Conservation (phyloP, 1,139 yeast genomes). For the Pichia inconspicua region DNA sequence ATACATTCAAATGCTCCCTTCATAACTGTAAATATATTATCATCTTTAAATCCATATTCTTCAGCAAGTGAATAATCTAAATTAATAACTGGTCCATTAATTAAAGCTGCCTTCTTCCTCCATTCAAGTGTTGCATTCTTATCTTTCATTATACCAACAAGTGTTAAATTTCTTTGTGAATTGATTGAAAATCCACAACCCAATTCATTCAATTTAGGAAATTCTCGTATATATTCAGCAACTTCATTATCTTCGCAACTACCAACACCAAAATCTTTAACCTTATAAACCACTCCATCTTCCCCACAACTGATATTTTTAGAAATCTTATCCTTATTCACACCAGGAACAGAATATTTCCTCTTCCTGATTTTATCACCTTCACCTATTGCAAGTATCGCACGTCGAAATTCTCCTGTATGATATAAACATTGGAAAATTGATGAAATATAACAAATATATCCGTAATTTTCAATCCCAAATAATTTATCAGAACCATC, state of each 20-base stretch:
- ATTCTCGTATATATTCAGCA: constrained; percentile 16
- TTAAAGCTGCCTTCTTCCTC: constrained; percentile 70
- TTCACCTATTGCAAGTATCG: constrained; percentile 40
- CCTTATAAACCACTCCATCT: background rate
- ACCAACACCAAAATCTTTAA: constrained; percentile 3
- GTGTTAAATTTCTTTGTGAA: constrained; percentile 31
- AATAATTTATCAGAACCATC: constrained; percentile 68
- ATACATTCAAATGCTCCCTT: constrained; percentile 83
- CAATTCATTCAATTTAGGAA: constrained; percentile 24
- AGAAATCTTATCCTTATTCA: constrained; percentile 36
- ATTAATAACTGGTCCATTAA: constrained; percentile 78
- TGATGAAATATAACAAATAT: constrained; percentile 91
- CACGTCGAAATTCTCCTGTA: constrained; percentile 58
- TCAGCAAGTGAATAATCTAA: constrained; percentile 55
- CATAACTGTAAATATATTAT: constrained; percentile 60
- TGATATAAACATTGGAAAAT: constrained; percentile 82
- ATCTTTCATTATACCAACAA: constrained; percentile 43
- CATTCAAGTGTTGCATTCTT: constrained; percentile 61
- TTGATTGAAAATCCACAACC: constrained; percentile 23
- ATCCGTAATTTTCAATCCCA: constrained; percentile 94
- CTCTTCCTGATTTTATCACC: constrained; percentile 29
- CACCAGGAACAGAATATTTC: constrained; percentile 31
- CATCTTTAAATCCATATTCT: constrained; percentile 38
- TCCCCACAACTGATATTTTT: constrained; percentile 20
- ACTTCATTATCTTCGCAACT: constrained; percentile 9